Base-by-base conservation (phyloP, 192 early-diverging fungal species). In the Allomyces macrogynus region DNA sequence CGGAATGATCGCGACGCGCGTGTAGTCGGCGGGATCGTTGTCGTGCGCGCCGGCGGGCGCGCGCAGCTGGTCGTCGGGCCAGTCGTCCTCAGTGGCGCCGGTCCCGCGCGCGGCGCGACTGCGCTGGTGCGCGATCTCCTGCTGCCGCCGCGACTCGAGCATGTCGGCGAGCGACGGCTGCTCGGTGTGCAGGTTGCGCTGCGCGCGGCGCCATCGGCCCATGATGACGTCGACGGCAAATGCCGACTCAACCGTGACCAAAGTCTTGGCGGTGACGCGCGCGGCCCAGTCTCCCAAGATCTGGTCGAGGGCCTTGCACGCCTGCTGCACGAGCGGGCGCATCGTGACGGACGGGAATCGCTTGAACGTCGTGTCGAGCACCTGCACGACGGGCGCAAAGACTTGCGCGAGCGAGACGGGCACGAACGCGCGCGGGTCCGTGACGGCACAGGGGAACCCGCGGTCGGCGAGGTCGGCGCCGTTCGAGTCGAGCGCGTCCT, bases 1-100 rank as follows among this genome's bases (percentile, higher is more conserved):
- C 12, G 84, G 84, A 12, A 84, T 70, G 10, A 85, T 67, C 3
- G 62, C 63, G 49, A 85, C 78, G 5, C 77, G 60, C 10, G 67
- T 23, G 60, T 84, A 73, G 10, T 77, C 71, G 18, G 43, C 11
- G 10, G 40, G 25, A 66, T 85, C 81, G 65, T 85, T 85, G 71
- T 80, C 77, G 64, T 85, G 81, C 1, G 49, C 20, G 16, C 20
- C 16, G 12, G 49, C 8, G 12, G 49, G 49, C 4, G 49, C 49
- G 16, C 12, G 12, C 8, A 57, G 12, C 49, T 57, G 49, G 49
- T 57, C 49, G 49, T 57, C 20, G 16, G 49, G 12, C 49, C 49
- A 57, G 12, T 57, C 16, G 49, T n/a, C 49, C 49, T 20, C 49
- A 16, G 16, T 16, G 12, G 49, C 12, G 12, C 16, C 49, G 49